Evolutionary conservation across 1,139 yeast genomes (phyloP).

Genomic region (Diutina pseudorugosa): DNA sequence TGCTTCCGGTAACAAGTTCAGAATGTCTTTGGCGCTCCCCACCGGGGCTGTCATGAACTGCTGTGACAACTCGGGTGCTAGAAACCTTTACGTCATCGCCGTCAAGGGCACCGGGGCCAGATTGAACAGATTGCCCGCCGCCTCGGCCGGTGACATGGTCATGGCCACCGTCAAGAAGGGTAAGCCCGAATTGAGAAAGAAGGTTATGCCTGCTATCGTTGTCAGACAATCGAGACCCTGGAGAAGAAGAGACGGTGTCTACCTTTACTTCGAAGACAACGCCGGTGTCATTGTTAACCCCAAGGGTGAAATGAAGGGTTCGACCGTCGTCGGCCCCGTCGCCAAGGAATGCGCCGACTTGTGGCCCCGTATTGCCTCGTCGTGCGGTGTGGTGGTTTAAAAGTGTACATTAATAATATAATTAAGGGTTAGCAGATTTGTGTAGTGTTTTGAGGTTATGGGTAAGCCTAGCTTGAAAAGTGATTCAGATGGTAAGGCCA

Average conservation of each 20-base stretch:
- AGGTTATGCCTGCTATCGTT: slow-evolving; percentile 99
- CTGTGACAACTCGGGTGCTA: slow-evolving; percentile 99
- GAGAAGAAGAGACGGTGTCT: slow-evolving; percentile 99
- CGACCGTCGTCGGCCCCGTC: slow-evolving; percentile 99
- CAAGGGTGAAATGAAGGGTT: slow-evolving; percentile 99
- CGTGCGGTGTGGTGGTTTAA: slow-evolving; percentile 99
- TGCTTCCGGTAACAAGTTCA: slow-evolving; percentile 99
- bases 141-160: slow-evolving; percentile 99
- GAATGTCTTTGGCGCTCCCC: slow-evolving; percentile 99
- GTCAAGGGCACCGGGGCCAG: slow-evolving; percentile 99
- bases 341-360: slow-evolving; percentile 99
- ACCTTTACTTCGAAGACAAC: slow-evolving; percentile 99
- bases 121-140: slow-evolving; percentile 99
- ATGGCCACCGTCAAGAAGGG: slow-evolving; percentile 99
- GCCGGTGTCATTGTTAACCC: slow-evolving; percentile 99
- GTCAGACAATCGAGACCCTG: slow-evolving; percentile 99
- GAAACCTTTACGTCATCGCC: slow-evolving; percentile 97
- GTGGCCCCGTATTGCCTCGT: slow-evolving; percentile 99
- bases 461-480: neutral
- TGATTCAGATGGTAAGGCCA: too few species aligned
- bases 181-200: slow-evolving; percentile 99
- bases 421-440: neutral
- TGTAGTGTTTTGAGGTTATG: neutral
- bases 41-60: slow-evolving; percentile 99
- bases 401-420: slow-evolving; percentile 3